Conservation (phyloP, 2,329 filamentous ascomycete genomes). For the Passalora sequoiae region DNA sequence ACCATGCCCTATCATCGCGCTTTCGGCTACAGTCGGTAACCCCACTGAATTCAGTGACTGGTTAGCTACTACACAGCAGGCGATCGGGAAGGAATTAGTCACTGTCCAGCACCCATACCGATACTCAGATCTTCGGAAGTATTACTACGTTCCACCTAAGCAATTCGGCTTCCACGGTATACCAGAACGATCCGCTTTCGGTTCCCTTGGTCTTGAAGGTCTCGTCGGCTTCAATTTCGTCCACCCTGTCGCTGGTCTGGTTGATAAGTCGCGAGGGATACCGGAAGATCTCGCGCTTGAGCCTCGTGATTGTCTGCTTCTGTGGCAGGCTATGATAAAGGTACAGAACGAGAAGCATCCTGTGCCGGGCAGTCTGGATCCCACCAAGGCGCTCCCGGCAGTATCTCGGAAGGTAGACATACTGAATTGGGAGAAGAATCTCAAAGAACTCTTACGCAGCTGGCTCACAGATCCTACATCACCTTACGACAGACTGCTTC, state of each 20-base stretch:
- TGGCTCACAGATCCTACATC: constrained; percentile 57
- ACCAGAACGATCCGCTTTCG: constrained; percentile 38
- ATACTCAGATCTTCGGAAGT: constrained; percentile 76
- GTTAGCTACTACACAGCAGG: constrained; percentile 60
- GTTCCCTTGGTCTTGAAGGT: constrained; percentile 45
- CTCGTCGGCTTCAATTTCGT: constrained; percentile 53
- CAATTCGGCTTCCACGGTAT: constrained; percentile 51
- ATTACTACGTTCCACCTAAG: constrained; percentile 54
- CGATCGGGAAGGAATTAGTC: constrained; percentile 58
- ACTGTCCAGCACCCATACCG: constrained; percentile 65
- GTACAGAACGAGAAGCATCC: constrained; percentile 44
- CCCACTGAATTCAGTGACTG: constrained; percentile 64
- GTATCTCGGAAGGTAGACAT: constrained; percentile 62
- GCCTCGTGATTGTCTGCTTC: constrained; percentile 61
- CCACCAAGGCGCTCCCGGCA: constrained; percentile 45
- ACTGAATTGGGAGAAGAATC: constrained; percentile 56
- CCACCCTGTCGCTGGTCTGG: constrained; percentile 61
- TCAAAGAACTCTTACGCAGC: constrained; percentile 54
- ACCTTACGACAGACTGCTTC: constrained; percentile 49
- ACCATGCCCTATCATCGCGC: constrained; percentile 70
- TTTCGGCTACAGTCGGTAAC: constrained; percentile 76
- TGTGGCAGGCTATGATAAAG: constrained; percentile 62
- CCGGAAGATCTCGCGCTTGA: constrained; percentile 66
- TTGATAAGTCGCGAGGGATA: constrained; percentile 57
- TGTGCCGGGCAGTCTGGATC: constrained; percentile 49